Base-by-base conservation (phyloP, 176 grass and related monocot genomes). In the Aegilops umbellulata region DNA sequence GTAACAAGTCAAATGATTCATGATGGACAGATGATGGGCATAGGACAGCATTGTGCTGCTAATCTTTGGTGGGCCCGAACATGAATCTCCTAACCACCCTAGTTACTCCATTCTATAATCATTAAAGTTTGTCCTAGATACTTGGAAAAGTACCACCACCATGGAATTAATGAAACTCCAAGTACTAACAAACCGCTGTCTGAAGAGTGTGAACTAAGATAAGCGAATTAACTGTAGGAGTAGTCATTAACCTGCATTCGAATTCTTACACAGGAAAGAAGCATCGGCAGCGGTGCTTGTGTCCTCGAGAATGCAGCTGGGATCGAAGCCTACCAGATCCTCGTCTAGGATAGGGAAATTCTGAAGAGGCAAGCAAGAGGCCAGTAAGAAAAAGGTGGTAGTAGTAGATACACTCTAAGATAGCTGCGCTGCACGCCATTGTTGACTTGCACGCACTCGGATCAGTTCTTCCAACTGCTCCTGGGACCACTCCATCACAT, bases 401-500 rank as follows among this genome's bases (percentile, higher is more conserved):
- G 44, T 47, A 4, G 47, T 53, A 19, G 49, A 2, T 2, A 17
- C 49, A 53, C 16, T 53, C 49, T 53, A 53, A 80, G 51, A 80
- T 3, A 68, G 53, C 53, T 58, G 53, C 53, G 19, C 38, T 39
- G 19, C 66, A 39, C 71, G 57, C 6, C 26, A 64, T 47, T 46
- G 27, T 6, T 60, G 39, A 67, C 22, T 34, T 85, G 29, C 41
- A 82, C 80, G 66, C 71, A 95, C 94, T 13, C 71, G 89, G 69
- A 95, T 73, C 17, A 95, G 86, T 34, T 89, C 86, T 1, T 85
- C 84, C 39, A 91, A 49, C 63, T 89, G 30, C 69, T 82, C 89
- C 15, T 79, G 74, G 2, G 76, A 19, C 83, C 80, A 78, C 36
- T 12, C 74, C 4, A 46, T 62, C 14, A 7, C 12, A 23, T 87